Conservation (phyloP, 306 rosid genomes). For the Begonia fuchsioides region DNA sequence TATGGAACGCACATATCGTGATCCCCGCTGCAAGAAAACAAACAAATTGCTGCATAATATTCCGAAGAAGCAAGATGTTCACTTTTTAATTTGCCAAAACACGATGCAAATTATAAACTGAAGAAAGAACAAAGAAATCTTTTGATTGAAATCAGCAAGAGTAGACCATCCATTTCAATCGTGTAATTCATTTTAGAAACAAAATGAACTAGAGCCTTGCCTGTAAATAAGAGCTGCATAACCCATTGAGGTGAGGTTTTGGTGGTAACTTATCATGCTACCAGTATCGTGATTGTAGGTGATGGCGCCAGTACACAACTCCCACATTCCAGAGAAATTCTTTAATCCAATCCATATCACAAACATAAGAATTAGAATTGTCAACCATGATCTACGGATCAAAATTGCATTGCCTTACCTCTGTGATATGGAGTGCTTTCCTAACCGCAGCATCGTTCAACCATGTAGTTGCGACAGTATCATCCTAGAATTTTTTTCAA, state of each 20-base stretch:
- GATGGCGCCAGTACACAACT: slow-evolving; percentile 39
- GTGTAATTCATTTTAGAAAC: no score
- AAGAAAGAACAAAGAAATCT: no score
- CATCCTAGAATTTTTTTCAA: slow-evolving; percentile 22
- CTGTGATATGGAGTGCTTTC: slow-evolving; percentile 55
- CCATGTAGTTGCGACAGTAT: slow-evolving; percentile 58
- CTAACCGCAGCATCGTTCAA: slow-evolving; percentile 58
- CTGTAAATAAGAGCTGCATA: slow-evolving; percentile 82
- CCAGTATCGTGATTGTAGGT: slow-evolving; percentile 44
- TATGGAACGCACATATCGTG: slow-evolving; percentile 92
- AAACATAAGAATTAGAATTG: no score
- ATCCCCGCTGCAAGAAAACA: slow-evolving; percentile 54
- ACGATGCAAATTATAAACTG: no score
- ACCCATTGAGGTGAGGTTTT: slow-evolving; percentile 64
- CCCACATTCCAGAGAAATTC: slow-evolving; percentile 45
- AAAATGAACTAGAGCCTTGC: slow-evolving; percentile 10
- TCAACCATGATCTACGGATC: no score
- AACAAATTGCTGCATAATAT: not conserved
- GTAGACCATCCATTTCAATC: no score
- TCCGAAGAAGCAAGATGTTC: no score
- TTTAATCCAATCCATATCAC: slow-evolving; percentile 10
- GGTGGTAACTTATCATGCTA: slow-evolving; percentile 82
- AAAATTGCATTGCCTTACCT: slow-evolving; percentile 22
- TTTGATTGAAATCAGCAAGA: no score
- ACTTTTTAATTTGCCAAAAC: no score